Percentiles rank a stretch among this genome's conserved stretches.
phyloP scores from a whole-genome alignment of 2,329 filamentous ascomycete genomes.

The Phaeoacremonium minimum region DNA sequence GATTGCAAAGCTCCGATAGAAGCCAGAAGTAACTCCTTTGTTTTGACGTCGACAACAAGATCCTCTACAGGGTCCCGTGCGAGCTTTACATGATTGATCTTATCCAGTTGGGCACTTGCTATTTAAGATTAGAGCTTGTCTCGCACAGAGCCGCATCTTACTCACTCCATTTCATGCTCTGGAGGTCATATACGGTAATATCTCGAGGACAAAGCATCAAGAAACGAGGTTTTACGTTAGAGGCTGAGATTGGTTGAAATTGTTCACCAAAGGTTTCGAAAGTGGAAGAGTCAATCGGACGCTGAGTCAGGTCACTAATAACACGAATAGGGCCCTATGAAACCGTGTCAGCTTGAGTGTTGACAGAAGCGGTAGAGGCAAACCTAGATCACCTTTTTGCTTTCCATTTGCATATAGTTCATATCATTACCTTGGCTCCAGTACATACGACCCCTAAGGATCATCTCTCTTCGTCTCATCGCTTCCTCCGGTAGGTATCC shows the following conservation, averaged over 20 bases:
- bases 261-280: neutral
- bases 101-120: too few species aligned
- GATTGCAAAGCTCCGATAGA: too few species aligned
- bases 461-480: neutral
- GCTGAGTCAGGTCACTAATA: neutral
- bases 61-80: too few species aligned
- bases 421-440: neutral
- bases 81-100: too few species aligned
- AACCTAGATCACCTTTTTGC: too few species aligned
- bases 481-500: neutral
- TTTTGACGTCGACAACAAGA: too few species aligned
- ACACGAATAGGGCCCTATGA: neutral
- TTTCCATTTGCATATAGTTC: neutral
- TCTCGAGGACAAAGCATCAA: conserved; percentile 1
- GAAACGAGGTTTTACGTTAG: conserved; percentile 2
- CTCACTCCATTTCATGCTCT: too few species aligned
- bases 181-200: neutral
- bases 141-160: too few species aligned
- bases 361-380: too few species aligned
- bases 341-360: neutral
- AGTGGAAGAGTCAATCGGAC: neutral
- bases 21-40: too few species aligned
- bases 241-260: neutral
- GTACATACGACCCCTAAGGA: neutral
- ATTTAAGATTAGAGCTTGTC: too few species aligned